Conservation (phyloP, 2,329 filamentous ascomycete genomes). For the Colletotrichum sidae region DNA sequence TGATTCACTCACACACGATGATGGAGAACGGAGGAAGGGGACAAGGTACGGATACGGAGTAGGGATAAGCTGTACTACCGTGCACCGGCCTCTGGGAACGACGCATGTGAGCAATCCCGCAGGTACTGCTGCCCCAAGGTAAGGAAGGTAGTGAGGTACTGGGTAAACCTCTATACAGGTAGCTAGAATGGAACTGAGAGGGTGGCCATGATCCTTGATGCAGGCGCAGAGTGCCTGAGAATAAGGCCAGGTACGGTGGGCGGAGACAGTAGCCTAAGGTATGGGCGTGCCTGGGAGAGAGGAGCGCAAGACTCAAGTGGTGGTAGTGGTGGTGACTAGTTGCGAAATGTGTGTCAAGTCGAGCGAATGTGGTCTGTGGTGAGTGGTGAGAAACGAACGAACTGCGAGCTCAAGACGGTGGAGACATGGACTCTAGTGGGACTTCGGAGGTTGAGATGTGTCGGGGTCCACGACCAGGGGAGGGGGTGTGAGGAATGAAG, state of each 20-base stretch:
- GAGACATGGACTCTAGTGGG: conserved; percentile 17
- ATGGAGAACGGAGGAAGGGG: conserved; percentile 13
- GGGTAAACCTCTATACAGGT: neutral
- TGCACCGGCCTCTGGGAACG: conserved; percentile 29
- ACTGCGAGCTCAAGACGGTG: conserved; percentile 23
- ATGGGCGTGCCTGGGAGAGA: conserved; percentile 9
- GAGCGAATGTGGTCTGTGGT: conserved; percentile 22
- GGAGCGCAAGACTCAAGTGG: conserved; percentile 9
- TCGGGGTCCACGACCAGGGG: conserved; percentile 20
- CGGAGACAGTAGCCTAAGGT: neutral
- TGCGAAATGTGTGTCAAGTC: conserved; percentile 1
- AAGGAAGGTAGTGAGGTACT: neutral
- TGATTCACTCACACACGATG: conserved; percentile 2
- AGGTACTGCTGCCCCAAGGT: neutral
- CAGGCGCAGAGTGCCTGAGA: conserved; percentile 3
- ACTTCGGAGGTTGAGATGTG: conserved; percentile 32
- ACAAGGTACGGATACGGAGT: conserved; percentile 4
- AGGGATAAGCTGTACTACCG: conserved; percentile 36
- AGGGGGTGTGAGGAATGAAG: neutral
- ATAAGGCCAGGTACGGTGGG: neutral
- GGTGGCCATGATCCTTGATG: conserved; percentile 21
- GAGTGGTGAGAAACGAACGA: conserved; percentile 30
- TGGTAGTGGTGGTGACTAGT: neutral
- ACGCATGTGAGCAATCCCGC: conserved; percentile 38
- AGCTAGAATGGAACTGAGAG: neutral